Percentiles rank a stretch among this genome's conserved stretches.
phyloP scores from a whole-genome alignment of 306 rosid species.

The Pyrus communis region DNA sequence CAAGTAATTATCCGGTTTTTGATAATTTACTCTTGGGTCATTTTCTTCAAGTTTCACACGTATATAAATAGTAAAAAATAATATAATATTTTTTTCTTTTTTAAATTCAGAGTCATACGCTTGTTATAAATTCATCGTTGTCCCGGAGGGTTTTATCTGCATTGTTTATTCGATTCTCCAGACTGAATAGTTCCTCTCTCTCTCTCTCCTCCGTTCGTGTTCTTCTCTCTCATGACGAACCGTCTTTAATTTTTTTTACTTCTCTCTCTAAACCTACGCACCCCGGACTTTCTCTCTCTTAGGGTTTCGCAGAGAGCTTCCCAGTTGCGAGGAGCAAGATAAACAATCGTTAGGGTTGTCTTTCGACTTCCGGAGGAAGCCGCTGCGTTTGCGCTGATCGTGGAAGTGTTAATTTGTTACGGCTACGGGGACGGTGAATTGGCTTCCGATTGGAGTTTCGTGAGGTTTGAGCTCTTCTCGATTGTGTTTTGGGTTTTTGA shows the following conservation, averaged over 20 bases:
- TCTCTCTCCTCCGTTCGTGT: background rate
- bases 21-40: background rate
- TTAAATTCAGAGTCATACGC: background rate
- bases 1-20: background rate
- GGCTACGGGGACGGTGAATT: conserved; percentile 3
- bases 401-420: conserved; percentile 6
- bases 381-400: conserved; percentile 15
- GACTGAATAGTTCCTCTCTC: conserved; percentile 15
- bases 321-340: conserved; percentile 6
- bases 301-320: conserved; percentile 46
- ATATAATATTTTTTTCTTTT: too few relatives aligned
- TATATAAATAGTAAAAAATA: background rate
- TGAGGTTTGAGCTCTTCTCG: conserved; percentile 31
- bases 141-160: background rate
- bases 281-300: conserved; percentile 3
- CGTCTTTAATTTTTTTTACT: conserved; percentile 1
- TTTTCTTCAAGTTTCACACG: background rate
- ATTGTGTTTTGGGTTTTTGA: background rate
- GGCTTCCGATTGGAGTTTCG: conserved; percentile 22
- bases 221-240: conserved; percentile 5
- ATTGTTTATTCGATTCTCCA: background rate
- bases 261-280: background rate
- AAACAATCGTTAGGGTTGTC: conserved; percentile 24
- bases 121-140: background rate
- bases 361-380: background rate